These are phyloP conservation scores for Eragrostis tef DNA, from an alignment of 202 grass and related monocot genomes.

Conservation along the genomic window DNA sequence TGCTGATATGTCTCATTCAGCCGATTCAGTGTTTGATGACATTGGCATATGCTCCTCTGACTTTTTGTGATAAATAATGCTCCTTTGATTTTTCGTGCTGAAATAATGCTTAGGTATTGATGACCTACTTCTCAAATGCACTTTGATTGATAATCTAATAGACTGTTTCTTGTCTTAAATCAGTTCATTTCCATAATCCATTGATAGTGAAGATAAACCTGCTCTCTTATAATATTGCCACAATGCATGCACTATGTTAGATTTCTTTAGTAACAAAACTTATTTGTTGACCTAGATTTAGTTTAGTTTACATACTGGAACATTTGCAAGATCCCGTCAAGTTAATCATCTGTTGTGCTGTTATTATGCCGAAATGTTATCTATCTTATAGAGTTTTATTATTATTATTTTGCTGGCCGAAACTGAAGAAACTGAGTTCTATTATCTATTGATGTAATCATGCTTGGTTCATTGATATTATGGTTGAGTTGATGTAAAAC, in stretches of 20 bases:
- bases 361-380: not conserved
- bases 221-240: not conserved
- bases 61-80: conserved; percentile 19
- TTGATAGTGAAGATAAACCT: not conserved
- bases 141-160: not conserved
- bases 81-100: conserved; percentile 16
- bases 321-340: not conserved
- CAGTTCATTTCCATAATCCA: conserved; percentile 11
- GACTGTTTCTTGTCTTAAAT: not conserved
- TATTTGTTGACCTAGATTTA: conserved; percentile 23
- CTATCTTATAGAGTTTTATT: not conserved
- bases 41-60: conserved; percentile 8
- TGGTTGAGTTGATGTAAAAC: not conserved
- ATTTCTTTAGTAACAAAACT: not conserved
- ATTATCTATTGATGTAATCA: not conserved
- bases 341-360: not conserved
- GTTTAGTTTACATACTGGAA: not conserved
- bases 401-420: not conserved
- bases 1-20: not conserved
- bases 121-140: conserved; percentile 10
- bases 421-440: not conserved
- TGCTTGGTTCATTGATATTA: not conserved
- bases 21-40: conserved; percentile 19
- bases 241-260: not conserved
- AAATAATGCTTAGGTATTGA: conserved; percentile 24